Percentiles rank a stretch among this genome's conserved stretches.
Conservation (phyloP, 306 rosid species). For the Vigna angularis region DNA sequence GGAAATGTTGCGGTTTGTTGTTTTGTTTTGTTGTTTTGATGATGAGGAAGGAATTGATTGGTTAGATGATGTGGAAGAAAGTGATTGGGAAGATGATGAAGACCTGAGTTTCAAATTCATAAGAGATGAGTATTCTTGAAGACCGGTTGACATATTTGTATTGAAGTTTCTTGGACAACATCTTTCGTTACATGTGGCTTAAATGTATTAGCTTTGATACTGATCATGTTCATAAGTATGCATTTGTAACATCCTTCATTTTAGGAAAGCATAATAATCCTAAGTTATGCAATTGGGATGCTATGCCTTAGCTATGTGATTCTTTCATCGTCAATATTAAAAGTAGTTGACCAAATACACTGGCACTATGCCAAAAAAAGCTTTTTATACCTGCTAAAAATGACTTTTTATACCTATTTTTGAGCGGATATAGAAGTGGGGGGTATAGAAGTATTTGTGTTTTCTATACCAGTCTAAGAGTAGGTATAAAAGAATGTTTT, state of each 20-base stretch:
- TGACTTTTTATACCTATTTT: too few species aligned
- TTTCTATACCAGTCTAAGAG: too few species aligned
- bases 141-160: constrained; percentile 35
- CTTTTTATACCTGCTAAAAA: too few species aligned
- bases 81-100: constrained; percentile 54
- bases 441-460: too few species aligned
- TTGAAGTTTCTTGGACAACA: constrained; percentile 29
- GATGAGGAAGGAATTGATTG: constrained; percentile 45
- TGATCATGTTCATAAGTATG: constrained; percentile 29
- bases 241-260: not conserved
- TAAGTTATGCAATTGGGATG: constrained; percentile 9
- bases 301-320: constrained; percentile 9
- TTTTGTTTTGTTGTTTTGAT: constrained; percentile 16
- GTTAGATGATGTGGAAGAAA: constrained; percentile 49
- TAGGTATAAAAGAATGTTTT: too few species aligned
- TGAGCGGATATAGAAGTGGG: too few species aligned
- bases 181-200: constrained; percentile 38
- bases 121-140: constrained; percentile 41
- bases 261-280: not conserved
- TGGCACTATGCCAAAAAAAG: too few species aligned
- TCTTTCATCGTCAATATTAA: not conserved
- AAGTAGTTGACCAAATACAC: constrained; percentile 14
- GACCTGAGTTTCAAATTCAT: constrained; percentile 31
- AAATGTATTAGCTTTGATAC: constrained; percentile 41
- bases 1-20: too few species aligned